Percentiles rank a stretch among this genome's conserved stretches.
phyloP scores from a whole-genome alignment of 2,329 filamentous ascomycete species.

The Diplodia mutila region DNA sequence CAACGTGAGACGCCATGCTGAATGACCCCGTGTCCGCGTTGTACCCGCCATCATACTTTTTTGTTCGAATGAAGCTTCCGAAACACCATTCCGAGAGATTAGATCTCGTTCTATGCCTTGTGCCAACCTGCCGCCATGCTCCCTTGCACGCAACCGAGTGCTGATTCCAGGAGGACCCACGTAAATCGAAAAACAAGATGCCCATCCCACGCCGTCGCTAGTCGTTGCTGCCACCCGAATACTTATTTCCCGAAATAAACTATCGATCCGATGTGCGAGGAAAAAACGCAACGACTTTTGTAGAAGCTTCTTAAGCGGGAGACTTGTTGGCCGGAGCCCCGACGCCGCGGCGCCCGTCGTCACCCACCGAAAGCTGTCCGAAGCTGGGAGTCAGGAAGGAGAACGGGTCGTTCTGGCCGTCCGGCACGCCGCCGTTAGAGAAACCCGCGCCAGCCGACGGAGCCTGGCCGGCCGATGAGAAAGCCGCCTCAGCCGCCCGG shows the following conservation, averaged over 20 bases:
- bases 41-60: slow-evolving; percentile 27
- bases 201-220: slow-evolving; percentile 27
- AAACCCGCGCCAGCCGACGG: slow-evolving; percentile 69
- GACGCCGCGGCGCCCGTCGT: slow-evolving; percentile 51
- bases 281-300: slow-evolving; percentile 26
- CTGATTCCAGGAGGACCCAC: slow-evolving; percentile 25
- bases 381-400: slow-evolving; percentile 78
- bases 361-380: slow-evolving; percentile 71
- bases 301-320: slow-evolving; percentile 38
- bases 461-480: slow-evolving; percentile 84
- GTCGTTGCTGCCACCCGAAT: slow-evolving; percentile 28
- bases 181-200: slow-evolving; percentile 28
- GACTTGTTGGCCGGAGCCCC: slow-evolving; percentile 46
- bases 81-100: slow-evolving; percentile 26
- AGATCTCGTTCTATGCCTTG: slow-evolving; percentile 27
- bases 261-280: slow-evolving; percentile 27
- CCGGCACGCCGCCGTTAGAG: slow-evolving; percentile 70
- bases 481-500: slow-evolving; percentile 90
- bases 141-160: slow-evolving; percentile 25
- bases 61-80: slow-evolving; percentile 26
- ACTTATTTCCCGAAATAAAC: slow-evolving; percentile 24
- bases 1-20: slow-evolving; percentile 24
- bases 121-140: slow-evolving; percentile 27
- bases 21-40: slow-evolving; percentile 21
- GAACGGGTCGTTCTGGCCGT: slow-evolving; percentile 74